Conservation (phyloP, 495 filamentous ascomycete genomes). For the Talaromyces adpressus region DNA sequence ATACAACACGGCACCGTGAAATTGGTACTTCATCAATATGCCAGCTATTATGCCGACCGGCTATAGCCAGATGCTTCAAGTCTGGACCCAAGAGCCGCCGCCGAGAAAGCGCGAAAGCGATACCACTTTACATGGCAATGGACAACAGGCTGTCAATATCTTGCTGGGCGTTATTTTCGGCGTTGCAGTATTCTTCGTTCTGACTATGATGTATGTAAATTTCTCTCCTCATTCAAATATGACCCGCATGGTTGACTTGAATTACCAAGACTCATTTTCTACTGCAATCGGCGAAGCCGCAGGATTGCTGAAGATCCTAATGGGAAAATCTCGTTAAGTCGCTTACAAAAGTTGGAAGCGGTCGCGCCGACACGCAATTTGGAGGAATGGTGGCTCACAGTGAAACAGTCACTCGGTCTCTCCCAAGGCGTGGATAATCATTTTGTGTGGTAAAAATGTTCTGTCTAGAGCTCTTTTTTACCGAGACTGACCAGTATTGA, state of each 20-base stretch:
- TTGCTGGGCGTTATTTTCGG: constrained; percentile 5
- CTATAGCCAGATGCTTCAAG: background rate
- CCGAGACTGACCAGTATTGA: background rate
- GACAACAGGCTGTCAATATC: background rate
- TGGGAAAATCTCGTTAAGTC: constrained; percentile 24
- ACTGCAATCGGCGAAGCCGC: constrained; percentile 31
- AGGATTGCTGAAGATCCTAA: constrained; percentile 13
- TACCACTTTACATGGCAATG: background rate
- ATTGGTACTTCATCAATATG: background rate
- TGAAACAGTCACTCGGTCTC: constrained; percentile 28
- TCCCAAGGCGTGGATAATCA: constrained; percentile 32
- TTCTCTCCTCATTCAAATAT: background rate
- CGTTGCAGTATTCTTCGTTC: constrained; percentile 1
- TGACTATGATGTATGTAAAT: constrained; percentile 1
- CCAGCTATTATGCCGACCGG: background rate
- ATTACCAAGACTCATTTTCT: constrained; percentile 23
- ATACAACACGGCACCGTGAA: background rate
- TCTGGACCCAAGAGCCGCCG: background rate
- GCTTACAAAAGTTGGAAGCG: constrained; percentile 32
- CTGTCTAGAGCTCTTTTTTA: background rate
- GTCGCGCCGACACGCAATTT: constrained; percentile 33
- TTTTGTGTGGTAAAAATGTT: constrained; percentile 30
- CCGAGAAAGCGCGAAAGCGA: background rate
- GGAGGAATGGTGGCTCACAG: constrained; percentile 36
- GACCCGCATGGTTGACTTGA: background rate